Conservation (phyloP, 1,284 basidiomycete genomes). For the Filobasidium uniguttulatum region DNA sequence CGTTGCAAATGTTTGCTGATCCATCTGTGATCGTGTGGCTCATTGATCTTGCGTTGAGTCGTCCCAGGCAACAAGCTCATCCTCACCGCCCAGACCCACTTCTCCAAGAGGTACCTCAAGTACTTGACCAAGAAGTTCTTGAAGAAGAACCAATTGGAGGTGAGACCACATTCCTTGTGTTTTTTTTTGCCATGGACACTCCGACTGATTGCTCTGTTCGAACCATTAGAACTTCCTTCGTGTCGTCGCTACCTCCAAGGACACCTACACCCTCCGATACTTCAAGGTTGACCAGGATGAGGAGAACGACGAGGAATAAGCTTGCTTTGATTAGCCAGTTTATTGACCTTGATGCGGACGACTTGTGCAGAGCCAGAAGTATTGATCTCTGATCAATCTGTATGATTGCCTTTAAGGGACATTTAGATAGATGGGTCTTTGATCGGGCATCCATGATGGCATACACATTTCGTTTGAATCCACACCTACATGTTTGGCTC, state of each 20-base stretch:
- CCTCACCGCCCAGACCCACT: slow-evolving; percentile 64
- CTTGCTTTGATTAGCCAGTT: neutral
- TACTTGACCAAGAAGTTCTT: slow-evolving; percentile 94
- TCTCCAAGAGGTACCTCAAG: slow-evolving; percentile 79
- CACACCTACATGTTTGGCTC: no score
- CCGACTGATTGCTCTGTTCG: neutral
- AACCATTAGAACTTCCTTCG: slow-evolving; percentile 34
- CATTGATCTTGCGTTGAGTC: neutral
- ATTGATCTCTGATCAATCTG: no score
- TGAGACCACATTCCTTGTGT: neutral
- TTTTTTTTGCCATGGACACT: neutral
- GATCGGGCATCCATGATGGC: no score
- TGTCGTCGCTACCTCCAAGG: slow-evolving; percentile 77
- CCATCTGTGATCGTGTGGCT: slow-evolving; percentile 3
- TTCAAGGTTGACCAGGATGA: slow-evolving; percentile 78
- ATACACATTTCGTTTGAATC: no score
- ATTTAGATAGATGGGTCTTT: no score
- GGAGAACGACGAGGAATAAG: slow-evolving; percentile 38
- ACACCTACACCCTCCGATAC: slow-evolving; percentile 79
- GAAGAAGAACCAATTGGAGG: slow-evolving; percentile 43
- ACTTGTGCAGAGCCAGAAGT: no score
- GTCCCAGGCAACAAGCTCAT: slow-evolving; percentile 59
- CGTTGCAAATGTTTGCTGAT: slow-evolving; percentile 22
- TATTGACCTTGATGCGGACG: neutral
- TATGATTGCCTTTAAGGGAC: no score